Conservation (phyloP, 257 asterid species). For the Solanum neorickii region DNA sequence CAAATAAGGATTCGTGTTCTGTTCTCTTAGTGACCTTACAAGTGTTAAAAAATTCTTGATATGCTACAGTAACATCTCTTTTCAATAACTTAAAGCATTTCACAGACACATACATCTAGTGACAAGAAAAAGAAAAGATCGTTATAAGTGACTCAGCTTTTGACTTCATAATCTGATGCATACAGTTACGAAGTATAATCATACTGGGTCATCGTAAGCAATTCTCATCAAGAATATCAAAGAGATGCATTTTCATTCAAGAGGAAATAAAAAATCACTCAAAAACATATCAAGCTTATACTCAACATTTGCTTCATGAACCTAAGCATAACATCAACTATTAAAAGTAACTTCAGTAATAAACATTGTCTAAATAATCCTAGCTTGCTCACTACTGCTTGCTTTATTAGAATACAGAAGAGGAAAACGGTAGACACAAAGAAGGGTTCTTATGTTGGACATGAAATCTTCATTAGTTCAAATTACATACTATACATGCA, state of each 20-base stretch:
- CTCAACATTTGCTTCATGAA: background rate
- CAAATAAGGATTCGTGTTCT: background rate
- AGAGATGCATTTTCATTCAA: background rate
- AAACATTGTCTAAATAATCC: background rate
- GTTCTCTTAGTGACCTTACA: background rate
- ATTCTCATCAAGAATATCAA: background rate
- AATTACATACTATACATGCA: background rate
- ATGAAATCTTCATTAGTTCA: background rate
- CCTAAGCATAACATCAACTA: background rate
- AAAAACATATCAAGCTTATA: background rate
- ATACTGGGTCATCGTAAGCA: background rate
- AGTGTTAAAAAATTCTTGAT: background rate
- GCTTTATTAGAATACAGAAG: background rate
- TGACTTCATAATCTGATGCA: background rate
- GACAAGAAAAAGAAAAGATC: background rate
- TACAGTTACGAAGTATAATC: background rate
- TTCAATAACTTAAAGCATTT: background rate
- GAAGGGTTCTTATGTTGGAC: background rate
- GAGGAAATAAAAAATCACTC: background rate
- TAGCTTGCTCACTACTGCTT: background rate
- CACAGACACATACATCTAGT: background rate
- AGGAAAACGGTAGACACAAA: background rate
- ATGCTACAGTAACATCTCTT: background rate
- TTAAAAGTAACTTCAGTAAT: background rate
- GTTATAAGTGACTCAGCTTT: background rate